These are phyloP conservation scores for Aspergillus brasiliensis DNA, from an alignment of 2,329 filamentous ascomycete genomes.

Conservation along the genomic window DNA sequence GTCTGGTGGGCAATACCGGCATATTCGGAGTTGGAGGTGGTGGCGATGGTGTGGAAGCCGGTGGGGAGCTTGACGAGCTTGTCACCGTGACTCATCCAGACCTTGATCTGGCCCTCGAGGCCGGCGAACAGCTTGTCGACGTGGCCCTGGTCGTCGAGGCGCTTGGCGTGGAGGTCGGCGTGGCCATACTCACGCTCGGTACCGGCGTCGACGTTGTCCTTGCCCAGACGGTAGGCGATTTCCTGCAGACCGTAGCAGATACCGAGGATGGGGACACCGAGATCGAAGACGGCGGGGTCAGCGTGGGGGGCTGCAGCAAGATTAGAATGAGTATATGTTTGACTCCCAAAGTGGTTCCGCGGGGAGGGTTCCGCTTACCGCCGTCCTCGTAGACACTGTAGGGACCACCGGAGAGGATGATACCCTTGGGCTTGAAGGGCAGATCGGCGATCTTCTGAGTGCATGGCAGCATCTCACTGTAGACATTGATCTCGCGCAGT, in stretches of 20 bases:
- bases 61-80: conserved; percentile 76
- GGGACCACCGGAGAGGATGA: conserved; percentile 57
- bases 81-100: conserved; percentile 89
- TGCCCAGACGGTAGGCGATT: conserved; percentile 69
- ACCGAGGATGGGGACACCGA: conserved; percentile 63
- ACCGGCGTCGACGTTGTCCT: conserved; percentile 68
- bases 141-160: conserved; percentile 56
- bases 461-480: conserved; percentile 84
- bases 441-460: conserved; percentile 79
- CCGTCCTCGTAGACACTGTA: conserved; percentile 80
- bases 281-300: conserved; percentile 78
- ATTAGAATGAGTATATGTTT: background rate
- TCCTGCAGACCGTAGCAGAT: conserved; percentile 71
- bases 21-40: conserved; percentile 73
- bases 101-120: conserved; percentile 68
- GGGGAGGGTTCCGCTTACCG: conserved; percentile 6
- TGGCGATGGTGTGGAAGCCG: conserved; percentile 72
- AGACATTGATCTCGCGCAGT: conserved; percentile 77
- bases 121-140: conserved; percentile 79
- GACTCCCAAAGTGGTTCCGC: background rate
- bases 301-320: conserved; percentile 66
- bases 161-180: conserved; percentile 64
- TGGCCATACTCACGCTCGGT: conserved; percentile 72
- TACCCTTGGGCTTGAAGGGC: conserved; percentile 76
- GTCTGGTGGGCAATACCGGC: conserved; percentile 67